phyloP scores from a whole-genome alignment of 805 yeast genomes.

The Candida caryicola region DNA sequence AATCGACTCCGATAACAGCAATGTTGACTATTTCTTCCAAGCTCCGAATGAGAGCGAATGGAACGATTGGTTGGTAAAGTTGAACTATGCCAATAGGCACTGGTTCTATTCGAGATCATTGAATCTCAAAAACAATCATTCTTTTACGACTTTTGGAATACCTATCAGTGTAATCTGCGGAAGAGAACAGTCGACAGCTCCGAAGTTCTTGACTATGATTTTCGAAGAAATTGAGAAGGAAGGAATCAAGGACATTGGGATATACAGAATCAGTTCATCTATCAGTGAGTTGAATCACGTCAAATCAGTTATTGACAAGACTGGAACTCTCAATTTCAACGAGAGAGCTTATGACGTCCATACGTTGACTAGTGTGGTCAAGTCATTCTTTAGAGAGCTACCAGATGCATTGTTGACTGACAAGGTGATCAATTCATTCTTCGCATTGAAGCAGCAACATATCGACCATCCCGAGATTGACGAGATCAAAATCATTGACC shows the following conservation, averaged over 20 bases:
- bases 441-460: constrained; percentile 27
- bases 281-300: constrained; percentile 44
- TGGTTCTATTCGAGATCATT: constrained; percentile 51
- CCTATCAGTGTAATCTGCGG: constrained; percentile 75
- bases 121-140: constrained; percentile 21
- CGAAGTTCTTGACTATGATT: constrained; percentile 62
- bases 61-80: constrained; percentile 66
- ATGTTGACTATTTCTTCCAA: constrained; percentile 64
- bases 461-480: constrained; percentile 13
- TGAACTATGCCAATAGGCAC: constrained; percentile 49
- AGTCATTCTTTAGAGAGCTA: constrained; percentile 76
- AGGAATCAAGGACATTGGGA: constrained; percentile 87
- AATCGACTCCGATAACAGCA: constrained; percentile 41
- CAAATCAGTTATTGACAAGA: constrained; percentile 43
- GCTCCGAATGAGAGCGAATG: constrained; percentile 59
- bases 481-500: constrained; percentile 11
- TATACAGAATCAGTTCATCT: constrained; percentile 70
- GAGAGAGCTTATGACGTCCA: constrained; percentile 66
- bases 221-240: constrained; percentile 77
- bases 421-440: constrained; percentile 59
- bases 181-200: constrained; percentile 62
- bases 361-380: constrained; percentile 84
- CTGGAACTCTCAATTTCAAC: constrained; percentile 50
- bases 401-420: constrained; percentile 81
- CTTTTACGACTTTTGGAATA: constrained; percentile 68